Base-by-base conservation (phyloP, 495 filamentous ascomycete genomes). In the Penicillium cinerascens region DNA sequence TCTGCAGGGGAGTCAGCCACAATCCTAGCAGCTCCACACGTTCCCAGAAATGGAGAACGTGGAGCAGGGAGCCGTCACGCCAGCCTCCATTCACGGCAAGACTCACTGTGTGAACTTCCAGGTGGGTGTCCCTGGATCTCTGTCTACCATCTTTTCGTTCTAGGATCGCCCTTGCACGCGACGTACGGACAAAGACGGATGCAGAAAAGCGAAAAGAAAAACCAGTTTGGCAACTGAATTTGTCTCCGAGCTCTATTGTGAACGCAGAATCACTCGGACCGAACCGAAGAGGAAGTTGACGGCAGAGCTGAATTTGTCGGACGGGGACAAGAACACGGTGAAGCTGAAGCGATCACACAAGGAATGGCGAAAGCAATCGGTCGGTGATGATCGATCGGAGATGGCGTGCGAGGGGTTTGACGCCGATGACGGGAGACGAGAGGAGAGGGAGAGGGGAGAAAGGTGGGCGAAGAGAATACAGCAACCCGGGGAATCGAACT, bases 61-160 rank as follows among this genome's bases (percentile, higher is more conserved):
- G 29, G 29, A 33, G 29, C 29, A 33, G 9, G 1, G 13, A 33
- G 11, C 4, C 29, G 8, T 10, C 29, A 33, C 8, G 29, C 29
- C 29, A 6, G 22, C 22, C 29, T 33, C 29, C 29, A 10, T 33
- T 13, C 38, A 7, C 2, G 7, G 42, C 21, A 25, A 29, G 33
- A 91, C 95, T 82, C 83, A 98, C 93, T 98, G 93, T 74, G 93
- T 98, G 78, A 98, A 98, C 81, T 97, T 97, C 93, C 93, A 97
- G 72, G 92, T 97, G 63, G 93, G 92, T 71, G 90, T 82, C 74
- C 82, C 87, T 73, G 87, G 80, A 76, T 97, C 93, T 77, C 86
- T 88, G 79, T 96, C 93, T 77, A 93, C 92, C 93, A 98, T 98
- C 76, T 86, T 72, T 63, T 70, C 64, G 65, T 92, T 75, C 67